A percentile compares a stretch with the other conserved stretches of the same genome.
These are phyloP conservation scores for Curvularia sp. DNA, from an alignment of 2,329 filamentous ascomycete species.

Conservation along the genomic window DNA sequence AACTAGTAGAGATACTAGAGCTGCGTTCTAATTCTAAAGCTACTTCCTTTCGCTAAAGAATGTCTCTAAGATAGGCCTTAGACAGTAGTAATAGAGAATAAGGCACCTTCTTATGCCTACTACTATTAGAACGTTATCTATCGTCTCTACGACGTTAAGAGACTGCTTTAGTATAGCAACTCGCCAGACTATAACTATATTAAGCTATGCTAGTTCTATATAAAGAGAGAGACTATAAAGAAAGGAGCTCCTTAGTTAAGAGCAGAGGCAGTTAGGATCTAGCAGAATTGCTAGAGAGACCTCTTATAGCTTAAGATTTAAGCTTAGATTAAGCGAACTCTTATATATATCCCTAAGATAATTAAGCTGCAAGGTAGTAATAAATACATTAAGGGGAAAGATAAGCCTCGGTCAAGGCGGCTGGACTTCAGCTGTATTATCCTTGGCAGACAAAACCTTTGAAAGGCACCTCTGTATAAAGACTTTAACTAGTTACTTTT, in stretches of 20 bases:
- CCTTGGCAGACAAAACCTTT: too few relatives aligned
- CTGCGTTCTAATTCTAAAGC: too few relatives aligned
- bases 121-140: slow-evolving; percentile 6
- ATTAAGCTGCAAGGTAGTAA: background rate
- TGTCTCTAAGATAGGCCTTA: slow-evolving; percentile 12
- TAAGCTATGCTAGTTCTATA: background rate
- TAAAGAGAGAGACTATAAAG: background rate
- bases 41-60: slow-evolving; percentile 19
- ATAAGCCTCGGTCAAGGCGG: too few relatives aligned
- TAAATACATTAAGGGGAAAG: too few relatives aligned
- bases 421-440: too few relatives aligned
- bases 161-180: slow-evolving; percentile 13
- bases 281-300: too few relatives aligned
- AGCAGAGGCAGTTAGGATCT: background rate
- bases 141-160: slow-evolving; percentile 5
- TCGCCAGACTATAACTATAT: slow-evolving; percentile 10
- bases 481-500: too few relatives aligned
- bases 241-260: background rate
- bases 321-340: slow-evolving; percentile 24
- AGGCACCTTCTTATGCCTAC: too few relatives aligned
- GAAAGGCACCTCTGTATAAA: too few relatives aligned
- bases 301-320: slow-evolving; percentile 9
- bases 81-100: slow-evolving; percentile 14
- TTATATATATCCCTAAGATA: slow-evolving; percentile 11
- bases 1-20: slow-evolving; percentile 16